Conservation (phyloP, 257 asterid species). For the Nicotiana obtusifolia region DNA sequence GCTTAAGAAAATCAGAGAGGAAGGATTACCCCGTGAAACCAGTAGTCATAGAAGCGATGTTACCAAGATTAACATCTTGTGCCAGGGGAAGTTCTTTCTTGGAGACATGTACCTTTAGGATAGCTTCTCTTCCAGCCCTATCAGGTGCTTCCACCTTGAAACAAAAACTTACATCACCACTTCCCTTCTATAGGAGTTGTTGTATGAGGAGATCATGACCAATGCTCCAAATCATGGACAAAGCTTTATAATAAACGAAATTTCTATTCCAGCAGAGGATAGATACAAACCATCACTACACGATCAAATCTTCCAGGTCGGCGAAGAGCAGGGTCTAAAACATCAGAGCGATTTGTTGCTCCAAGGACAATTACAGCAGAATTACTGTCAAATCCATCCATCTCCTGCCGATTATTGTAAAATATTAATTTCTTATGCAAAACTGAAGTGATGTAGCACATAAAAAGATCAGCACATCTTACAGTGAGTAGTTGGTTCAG, state of each 20-base stretch:
- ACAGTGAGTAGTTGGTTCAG: constrained; percentile 96
- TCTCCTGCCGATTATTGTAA: constrained; percentile 58
- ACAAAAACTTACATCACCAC: background rate
- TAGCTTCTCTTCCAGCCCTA: constrained; percentile 92
- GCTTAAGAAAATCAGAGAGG: constrained; percentile 4
- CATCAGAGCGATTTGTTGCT: constrained; percentile 97
- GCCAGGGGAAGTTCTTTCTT: constrained; percentile 94
- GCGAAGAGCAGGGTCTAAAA: constrained; percentile 94
- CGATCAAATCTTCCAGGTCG: constrained; percentile 99
- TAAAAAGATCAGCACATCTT: constrained; percentile 23
- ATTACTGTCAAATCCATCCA: constrained; percentile 99
- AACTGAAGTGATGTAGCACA: background rate
- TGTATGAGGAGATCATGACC: constrained; percentile 1
- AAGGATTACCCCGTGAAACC: constrained; percentile 92
- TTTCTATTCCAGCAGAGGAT: background rate
- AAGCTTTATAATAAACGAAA: background rate
- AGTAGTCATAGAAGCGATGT: constrained; percentile 93
- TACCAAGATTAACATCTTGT: constrained; percentile 65
- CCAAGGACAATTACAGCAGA: constrained; percentile 98
- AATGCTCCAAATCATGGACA: background rate
- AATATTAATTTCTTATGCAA: background rate
- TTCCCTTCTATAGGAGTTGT: constrained; percentile 7
- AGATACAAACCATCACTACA: constrained; percentile 66
- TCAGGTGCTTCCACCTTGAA: constrained; percentile 96
- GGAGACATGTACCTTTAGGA: constrained; percentile 79